Evolutionary conservation across 1,284 basidiomycete genomes (phyloP), one percentile per base, ranked within the genome.

Genomic region (Sphaerobolus stellatus): DNA sequence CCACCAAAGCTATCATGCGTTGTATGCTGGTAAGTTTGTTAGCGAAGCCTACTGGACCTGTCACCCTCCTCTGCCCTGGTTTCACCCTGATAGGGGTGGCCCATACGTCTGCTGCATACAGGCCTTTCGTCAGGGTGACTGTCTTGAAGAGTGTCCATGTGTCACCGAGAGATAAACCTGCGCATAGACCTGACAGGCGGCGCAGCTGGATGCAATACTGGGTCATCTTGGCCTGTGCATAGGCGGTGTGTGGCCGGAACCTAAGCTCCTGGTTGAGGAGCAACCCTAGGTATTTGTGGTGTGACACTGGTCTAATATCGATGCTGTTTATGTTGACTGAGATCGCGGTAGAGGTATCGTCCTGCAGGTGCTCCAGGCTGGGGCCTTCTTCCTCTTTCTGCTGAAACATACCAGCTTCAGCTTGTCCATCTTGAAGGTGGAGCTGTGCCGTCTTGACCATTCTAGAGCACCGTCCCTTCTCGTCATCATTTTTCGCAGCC

Each of bases 21-120:
- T 56, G 55, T 3, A 56, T 30, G 16, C 22, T 38, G 9, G 43
- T n/a, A 14, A 57, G 43, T 24, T 54, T 48, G 4, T 11, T n/a
- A 14, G 47, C 25, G 7, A 48, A 29, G 20, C 44, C 52, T n/a
- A 36, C 34, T 22, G 51, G 16, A 5, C 52, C 56, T 14, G 4
- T 34, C 22, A 18, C 3, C 20, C 48, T 8, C 18, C 57, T 51
- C 16, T 3, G 7, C 38, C 20, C 22, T n/a, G 22, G n/a, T 7
- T 16, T 22, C 7, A 38, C n/a, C n/a, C n/a, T n/a, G n/a, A n/a
- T n/a, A n/a, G n/a, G n/a, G n/a, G n/a, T n/a, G n/a, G n/a, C n/a
- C n/a, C n/a, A 38, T 3, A 38, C 22, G 3, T 38, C 36, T 7
- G 27, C 34, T 3, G 11, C 33, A 31, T 30, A 38, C 33, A 28